Evolutionary conservation across 225 moss, liverwort and hornwort species (phyloP).

Genomic region (Polytrichum formosum): DNA sequence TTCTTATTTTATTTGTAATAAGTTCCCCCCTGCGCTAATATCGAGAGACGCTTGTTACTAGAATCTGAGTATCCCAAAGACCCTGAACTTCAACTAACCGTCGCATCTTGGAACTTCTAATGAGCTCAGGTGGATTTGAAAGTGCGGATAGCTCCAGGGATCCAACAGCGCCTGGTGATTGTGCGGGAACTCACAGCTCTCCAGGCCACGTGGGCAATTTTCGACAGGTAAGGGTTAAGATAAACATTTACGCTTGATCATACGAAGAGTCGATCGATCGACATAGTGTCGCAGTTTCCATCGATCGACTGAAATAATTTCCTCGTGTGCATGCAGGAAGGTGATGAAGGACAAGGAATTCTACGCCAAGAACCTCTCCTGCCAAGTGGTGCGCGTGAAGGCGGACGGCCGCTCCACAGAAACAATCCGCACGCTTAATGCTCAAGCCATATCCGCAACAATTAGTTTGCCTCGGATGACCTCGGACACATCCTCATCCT

Average conservation of each 20-base stretch:
- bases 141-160: constrained; percentile 35
- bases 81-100: too few relatives aligned
- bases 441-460: not conserved
- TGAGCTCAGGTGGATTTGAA: constrained; percentile 30
- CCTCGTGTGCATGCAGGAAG: constrained; percentile 25
- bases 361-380: constrained; percentile 32
- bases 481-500: not conserved
- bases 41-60: too few relatives aligned
- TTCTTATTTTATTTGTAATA: too few relatives aligned
- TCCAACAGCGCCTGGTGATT: constrained; percentile 20
- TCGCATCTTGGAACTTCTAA: too few relatives aligned
- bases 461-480: not conserved
- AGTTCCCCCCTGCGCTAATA: too few relatives aligned
- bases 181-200: constrained; percentile 39
- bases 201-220: constrained; percentile 38
- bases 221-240: constrained; percentile 29
- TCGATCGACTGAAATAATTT: too few relatives aligned
- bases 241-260: too few relatives aligned
- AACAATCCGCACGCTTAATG: constrained; percentile 10
- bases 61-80: too few relatives aligned
- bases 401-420: constrained; percentile 24
- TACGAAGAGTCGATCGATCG: too few relatives aligned
- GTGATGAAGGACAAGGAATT: constrained; percentile 25
- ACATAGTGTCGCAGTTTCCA: too few relatives aligned
- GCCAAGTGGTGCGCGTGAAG: constrained; percentile 46